Evolutionary conservation across 2,329 filamentous ascomycete species (phyloP), one percentile per base, ranked within the genome.

Genomic region (Cytospora chrysosperma): DNA sequence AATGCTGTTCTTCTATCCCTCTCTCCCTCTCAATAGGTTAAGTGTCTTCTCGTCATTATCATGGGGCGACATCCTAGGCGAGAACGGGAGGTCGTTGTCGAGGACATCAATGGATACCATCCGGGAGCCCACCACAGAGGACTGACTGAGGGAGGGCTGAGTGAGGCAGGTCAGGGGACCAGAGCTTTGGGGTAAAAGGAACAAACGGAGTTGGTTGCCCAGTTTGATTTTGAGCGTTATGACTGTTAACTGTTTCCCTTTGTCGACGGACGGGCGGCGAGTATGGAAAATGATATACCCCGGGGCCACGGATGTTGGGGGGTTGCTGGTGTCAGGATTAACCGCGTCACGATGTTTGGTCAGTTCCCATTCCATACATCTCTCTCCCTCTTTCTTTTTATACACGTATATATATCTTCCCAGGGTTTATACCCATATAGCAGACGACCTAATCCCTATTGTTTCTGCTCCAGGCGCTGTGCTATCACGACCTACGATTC

Each of bases 1-100:
- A n/a, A n/a, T n/a, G n/a, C n/a, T n/a, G n/a, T n/a, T n/a, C n/a
- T n/a, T n/a, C n/a, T n/a, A n/a, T n/a, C n/a, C n/a, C n/a, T n/a
- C n/a, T n/a, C n/a, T n/a, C n/a, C n/a, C n/a, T n/a, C n/a, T n/a
- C n/a, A n/a, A 24, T 37, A 66, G 65, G n/a, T 43, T 66, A 37
- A 66, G 65, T 43, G 65, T 66, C 3, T 62, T 66, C 34, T 66
- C 65, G 15, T 66, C 65, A 12, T 53, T 67, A 21, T 67, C 65
- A 43, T 67, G 65, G 65, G 65, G 65, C 7, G 62, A 56, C n/a
- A 67, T 67, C 26, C 24, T 67, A 10, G 63, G 64, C 7, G 63
- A 67, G 19, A 57, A 65, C 15, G 59, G 56, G 26, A 64, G 30
- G 37, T 40, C 56, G 24, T 56, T 49, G 56, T 62, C 59, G 26